phyloP scores from a whole-genome alignment of 495 filamentous ascomycete species.

The Arthonia radiata region DNA sequence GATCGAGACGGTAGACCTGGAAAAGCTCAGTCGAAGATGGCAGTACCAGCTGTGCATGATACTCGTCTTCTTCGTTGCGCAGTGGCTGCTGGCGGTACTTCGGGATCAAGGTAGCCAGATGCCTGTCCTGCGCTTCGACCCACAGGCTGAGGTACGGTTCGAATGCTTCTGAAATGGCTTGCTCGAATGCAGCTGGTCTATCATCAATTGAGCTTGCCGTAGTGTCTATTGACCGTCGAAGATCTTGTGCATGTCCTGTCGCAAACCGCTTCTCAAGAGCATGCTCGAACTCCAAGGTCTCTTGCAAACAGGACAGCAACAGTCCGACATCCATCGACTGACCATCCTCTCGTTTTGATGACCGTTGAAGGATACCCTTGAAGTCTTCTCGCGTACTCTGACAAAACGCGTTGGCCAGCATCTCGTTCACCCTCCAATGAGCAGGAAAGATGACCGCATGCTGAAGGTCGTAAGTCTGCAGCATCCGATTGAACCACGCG shows the following conservation, averaged over 20 bases:
- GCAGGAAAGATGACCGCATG: conserved; percentile 72
- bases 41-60: conserved; percentile 70
- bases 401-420: conserved; percentile 77
- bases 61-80: conserved; percentile 67
- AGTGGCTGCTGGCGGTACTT: conserved; percentile 72
- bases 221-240: conserved; percentile 76
- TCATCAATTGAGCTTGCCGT: conserved; percentile 53
- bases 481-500: conserved; percentile 85
- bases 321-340: conserved; percentile 77
- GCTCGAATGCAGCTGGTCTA: conserved; percentile 52
- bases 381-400: conserved; percentile 91
- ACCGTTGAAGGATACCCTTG: conserved; percentile 70
- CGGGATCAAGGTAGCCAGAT: conserved; percentile 63
- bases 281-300: conserved; percentile 95
- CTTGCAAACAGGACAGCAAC: conserved; percentile 73
- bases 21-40: conserved; percentile 90
- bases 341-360: conserved; percentile 53
- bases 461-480: conserved; percentile 91
- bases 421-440: conserved; percentile 75
- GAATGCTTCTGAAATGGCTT: conserved; percentile 88
- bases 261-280: conserved; percentile 65
- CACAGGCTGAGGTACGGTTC: conserved; percentile 91
- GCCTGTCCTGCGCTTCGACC: conserved; percentile 86
- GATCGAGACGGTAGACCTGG: conserved; percentile 73
- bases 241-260: too few relatives aligned